Base-by-base conservation (phyloP, 441 rosid species). In the Jatropha multifida region DNA sequence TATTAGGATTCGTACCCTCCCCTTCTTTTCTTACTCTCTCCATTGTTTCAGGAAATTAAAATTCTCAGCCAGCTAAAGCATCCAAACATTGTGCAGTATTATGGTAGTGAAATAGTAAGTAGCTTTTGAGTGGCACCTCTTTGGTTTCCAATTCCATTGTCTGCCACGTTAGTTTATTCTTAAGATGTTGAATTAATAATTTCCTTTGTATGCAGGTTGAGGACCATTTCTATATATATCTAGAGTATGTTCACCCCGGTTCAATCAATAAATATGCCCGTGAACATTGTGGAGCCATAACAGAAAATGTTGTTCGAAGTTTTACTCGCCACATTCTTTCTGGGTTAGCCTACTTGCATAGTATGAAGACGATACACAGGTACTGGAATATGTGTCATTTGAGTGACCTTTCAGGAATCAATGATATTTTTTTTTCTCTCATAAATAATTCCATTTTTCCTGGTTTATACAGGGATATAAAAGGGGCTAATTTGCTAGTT, bases 161-260 rank as follows among this genome's bases (percentile, higher is more conserved):
- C 26, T 15, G 27, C 44, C 69, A 54, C 41, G 9, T 42, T 17
- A 48, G 46, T 37, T 20, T 44, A 42, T 76, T 20, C 40, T 54
- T 41, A 52, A 70, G 75, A 67, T 41, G 51, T 37, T 68, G 66
- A 49, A 62, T 71, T 68, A 68, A 42, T 49, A 65, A 49, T 42
- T 74, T 78, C 61, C 71, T 76, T 80, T 32, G 61, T 77, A 49
- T 74, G 78, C 83, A 95, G 99, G 88, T 88, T 64, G 95, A 87
- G 18, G 96, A 95, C 74, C 88, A 77, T 71, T 95, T 95, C 84
- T 88, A 92, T 79, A 95, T 95, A 81, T 95, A 90, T 80, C 80
- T 95, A 76, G 99, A 95, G 83, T 95, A 90, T 79, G 95, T 95
- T 82, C 98, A 95, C 85, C 99, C 99, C 23, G 98, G 99, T 69